Percentiles rank a stretch among this genome's conserved stretches.
Conservation (phyloP, 768 basidiomycete genomes). For the Strobilomyces dryophilus region DNA sequence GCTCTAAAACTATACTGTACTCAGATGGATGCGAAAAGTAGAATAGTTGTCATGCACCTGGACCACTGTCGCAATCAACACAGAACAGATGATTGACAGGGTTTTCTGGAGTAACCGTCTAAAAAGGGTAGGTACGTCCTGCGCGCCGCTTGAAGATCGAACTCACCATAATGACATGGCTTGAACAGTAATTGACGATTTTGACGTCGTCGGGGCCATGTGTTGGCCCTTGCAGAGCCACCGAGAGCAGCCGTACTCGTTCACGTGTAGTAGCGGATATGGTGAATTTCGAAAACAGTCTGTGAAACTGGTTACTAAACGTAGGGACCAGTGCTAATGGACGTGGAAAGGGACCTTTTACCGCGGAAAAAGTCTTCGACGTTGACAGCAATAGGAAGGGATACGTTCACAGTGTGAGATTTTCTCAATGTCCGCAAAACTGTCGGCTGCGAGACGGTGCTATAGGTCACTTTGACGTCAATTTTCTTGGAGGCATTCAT, state of each 20-base stretch:
- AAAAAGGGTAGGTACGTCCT: neutral
- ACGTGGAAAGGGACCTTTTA: constrained; percentile 46
- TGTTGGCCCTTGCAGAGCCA: constrained; percentile 45
- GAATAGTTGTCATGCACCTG: constrained; percentile 39
- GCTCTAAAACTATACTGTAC: constrained; percentile 50
- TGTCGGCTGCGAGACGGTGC: constrained; percentile 48
- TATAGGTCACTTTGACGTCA: constrained; percentile 63
- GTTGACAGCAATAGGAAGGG: constrained; percentile 85
- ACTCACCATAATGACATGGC: constrained; percentile 48
- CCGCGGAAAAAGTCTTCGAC: constrained; percentile 97
- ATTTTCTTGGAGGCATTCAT: constrained; percentile 53
- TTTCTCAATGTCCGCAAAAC: constrained; percentile 51
- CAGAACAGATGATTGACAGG: constrained; percentile 80
- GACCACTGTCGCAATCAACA: constrained; percentile 59
- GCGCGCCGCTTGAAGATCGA: neutral
- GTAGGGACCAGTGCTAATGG: neutral
- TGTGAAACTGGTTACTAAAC: constrained; percentile 29
- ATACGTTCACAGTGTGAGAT: constrained; percentile 55
- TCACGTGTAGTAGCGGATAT: constrained; percentile 79
- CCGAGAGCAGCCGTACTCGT: constrained; percentile 69
- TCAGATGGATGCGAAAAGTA: constrained; percentile 7
- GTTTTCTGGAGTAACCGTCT: constrained; percentile 76
- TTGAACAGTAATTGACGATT: constrained; percentile 46
- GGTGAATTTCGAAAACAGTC: constrained; percentile 88
- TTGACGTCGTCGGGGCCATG: constrained; percentile 45